Percentiles rank a stretch among this genome's conserved stretches.
These are phyloP conservation scores for Brettanomyces sp. DNA, from an alignment of 805 yeast species.

Conservation along the genomic window DNA sequence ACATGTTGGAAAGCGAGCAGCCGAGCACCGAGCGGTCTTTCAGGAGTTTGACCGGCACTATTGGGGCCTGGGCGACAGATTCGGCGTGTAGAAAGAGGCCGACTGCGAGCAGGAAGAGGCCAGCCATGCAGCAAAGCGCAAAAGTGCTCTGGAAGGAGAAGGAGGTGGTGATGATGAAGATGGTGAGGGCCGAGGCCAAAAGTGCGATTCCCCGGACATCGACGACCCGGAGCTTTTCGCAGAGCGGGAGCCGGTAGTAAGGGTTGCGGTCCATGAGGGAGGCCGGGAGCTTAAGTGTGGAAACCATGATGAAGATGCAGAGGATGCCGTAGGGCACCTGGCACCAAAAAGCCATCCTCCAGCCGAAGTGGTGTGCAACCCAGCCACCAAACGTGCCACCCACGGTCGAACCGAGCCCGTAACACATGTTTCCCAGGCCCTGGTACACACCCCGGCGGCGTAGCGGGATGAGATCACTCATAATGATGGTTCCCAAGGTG, in stretches of 20 bases:
- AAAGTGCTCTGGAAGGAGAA: conserved; percentile 34
- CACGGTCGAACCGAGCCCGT: conserved; percentile 66
- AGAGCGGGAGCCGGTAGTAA: conserved; percentile 25
- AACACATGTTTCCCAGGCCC: conserved; percentile 74
- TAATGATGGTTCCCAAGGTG: conserved; percentile 65
- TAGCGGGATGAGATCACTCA: conserved; percentile 73
- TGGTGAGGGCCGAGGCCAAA: conserved; percentile 26
- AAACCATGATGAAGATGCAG: conserved; percentile 29
- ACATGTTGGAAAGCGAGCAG: conserved; percentile 56
- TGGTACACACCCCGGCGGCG: conserved; percentile 78
- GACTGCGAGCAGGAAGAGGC: conserved; percentile 4
- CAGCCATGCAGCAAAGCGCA: conserved; percentile 24
- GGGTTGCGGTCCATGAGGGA: conserved; percentile 7
- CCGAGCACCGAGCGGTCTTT: conserved; percentile 51
- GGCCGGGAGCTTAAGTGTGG: conserved; percentile 36
- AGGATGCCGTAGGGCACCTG: conserved; percentile 43
- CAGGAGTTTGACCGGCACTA: conserved; percentile 50
- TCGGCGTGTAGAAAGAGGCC: conserved; percentile 14
- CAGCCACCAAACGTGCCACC: conserved; percentile 64
- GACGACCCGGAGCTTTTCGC: conserved; percentile 41
- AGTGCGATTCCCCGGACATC: conserved; percentile 35
- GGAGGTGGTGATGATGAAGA: conserved; percentile 28
- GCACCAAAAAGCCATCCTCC: conserved; percentile 55
- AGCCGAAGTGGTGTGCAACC: conserved; percentile 45
- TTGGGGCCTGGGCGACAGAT: conserved; percentile 35